Evolutionary conservation across 768 basidiomycete genomes (phyloP).

Genomic region (Lactarius sanguifluus): DNA sequence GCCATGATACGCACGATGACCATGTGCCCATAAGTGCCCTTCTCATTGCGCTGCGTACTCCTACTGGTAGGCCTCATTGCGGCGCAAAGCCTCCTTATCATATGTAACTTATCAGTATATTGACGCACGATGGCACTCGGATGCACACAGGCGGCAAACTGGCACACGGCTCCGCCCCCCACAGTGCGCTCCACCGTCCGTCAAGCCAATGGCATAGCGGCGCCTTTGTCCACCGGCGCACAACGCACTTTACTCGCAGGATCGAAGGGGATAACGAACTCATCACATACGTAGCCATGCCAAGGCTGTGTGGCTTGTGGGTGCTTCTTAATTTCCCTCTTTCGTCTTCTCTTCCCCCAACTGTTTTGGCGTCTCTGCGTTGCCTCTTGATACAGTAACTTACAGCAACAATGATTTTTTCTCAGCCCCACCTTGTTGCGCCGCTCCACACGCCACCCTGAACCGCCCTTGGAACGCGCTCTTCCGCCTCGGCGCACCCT

Average conservation of each 20-base stretch:
- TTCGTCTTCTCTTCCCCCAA: background rate
- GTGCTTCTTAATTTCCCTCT: background rate
- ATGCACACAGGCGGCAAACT: background rate
- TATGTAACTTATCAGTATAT: background rate
- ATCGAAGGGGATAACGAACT: background rate
- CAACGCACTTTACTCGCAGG: background rate
- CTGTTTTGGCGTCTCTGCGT: conserved; percentile 1
- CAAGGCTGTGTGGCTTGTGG: background rate
- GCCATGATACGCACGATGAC: conserved; percentile 9
- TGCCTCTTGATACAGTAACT: background rate
- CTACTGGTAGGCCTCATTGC: conserved; percentile 10
- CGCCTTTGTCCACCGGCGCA: background rate
- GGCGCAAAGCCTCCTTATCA: conserved; percentile 15
- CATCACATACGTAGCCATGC: too few species aligned
- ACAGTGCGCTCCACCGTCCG: background rate
- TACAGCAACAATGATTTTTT: background rate
- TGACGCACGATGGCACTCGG: background rate
- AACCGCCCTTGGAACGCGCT: background rate
- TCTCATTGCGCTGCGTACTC: conserved; percentile 2
- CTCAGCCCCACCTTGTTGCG: background rate
- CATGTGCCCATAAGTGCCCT: conserved; percentile 8
- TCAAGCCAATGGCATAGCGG: background rate
- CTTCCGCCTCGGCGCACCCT: background rate
- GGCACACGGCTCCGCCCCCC: background rate
- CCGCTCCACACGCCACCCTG: background rate